Percentiles rank a stretch among this genome's conserved stretches.
These are phyloP conservation scores for Fusarium xylarioides DNA, from an alignment of 2,329 filamentous ascomycete genomes.

Conservation along the genomic window DNA sequence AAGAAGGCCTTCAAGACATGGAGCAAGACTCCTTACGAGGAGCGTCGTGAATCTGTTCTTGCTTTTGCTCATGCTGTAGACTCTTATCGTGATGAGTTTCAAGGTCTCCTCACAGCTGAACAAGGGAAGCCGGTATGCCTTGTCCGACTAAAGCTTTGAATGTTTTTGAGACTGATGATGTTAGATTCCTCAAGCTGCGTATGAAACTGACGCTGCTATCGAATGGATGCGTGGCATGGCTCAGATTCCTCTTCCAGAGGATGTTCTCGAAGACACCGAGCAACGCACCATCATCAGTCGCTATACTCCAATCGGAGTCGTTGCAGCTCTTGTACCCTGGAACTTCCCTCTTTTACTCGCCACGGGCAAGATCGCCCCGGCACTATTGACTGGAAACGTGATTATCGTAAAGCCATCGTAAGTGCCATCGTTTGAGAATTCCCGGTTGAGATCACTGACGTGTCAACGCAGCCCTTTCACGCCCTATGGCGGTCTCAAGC, in stretches of 20 bases:
- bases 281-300: slow-evolving; percentile 43
- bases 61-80: slow-evolving; percentile 41
- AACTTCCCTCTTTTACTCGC: slow-evolving; percentile 65
- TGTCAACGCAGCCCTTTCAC: slow-evolving; percentile 55
- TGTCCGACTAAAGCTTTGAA: fast-evolving
- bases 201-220: slow-evolving; percentile 38
- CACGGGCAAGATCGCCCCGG: slow-evolving; percentile 64
- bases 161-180: fast-evolving
- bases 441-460: fast-evolving
- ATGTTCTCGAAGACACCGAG: slow-evolving; percentile 51
- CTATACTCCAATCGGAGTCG: slow-evolving; percentile 54
- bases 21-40: slow-evolving; percentile 34
- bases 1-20: slow-evolving; percentile 40
- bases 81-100: slow-evolving; percentile 24
- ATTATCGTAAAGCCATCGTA: slow-evolving; percentile 65
- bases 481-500: slow-evolving; percentile 66
- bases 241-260: slow-evolving; percentile 43
- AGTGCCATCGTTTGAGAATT: background rate
- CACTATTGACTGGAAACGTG: slow-evolving; percentile 64
- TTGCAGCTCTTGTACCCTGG: slow-evolving; percentile 62
- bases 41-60: slow-evolving; percentile 33
- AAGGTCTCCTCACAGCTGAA: slow-evolving; percentile 38
- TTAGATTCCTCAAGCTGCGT: slow-evolving; percentile 34
- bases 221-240: slow-evolving; percentile 44
- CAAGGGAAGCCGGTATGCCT: slow-evolving; percentile 43